phyloP scores from a whole-genome alignment of 2,329 filamentous ascomycete genomes.

The Botrytis pseudocinerea region DNA sequence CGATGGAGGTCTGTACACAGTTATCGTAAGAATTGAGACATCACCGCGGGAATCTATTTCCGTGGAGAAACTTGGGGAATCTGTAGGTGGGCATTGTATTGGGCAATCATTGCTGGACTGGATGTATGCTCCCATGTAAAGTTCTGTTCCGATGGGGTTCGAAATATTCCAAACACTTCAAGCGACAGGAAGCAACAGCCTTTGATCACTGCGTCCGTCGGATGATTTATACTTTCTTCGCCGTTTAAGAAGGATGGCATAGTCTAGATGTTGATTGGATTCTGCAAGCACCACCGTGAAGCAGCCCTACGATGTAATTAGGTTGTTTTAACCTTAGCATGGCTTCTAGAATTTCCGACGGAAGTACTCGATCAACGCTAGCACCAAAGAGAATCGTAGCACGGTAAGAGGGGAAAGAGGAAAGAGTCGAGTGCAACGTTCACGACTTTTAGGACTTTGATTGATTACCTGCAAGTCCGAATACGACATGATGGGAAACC shows the following conservation, averaged over 20 bases:
- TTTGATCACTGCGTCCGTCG: background rate
- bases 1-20: background rate
- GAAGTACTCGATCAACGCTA: background rate
- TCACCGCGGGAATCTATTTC: background rate
- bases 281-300: background rate
- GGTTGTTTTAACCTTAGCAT: background rate
- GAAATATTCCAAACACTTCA: background rate
- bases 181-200: background rate
- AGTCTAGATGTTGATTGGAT: background rate
- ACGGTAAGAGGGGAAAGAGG: background rate
- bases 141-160: background rate
- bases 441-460: background rate
- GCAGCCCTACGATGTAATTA: background rate
- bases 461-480: background rate
- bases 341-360: background rate
- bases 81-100: background rate
- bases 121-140: background rate
- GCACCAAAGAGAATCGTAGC: background rate
- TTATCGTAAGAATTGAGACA: background rate
- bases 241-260: background rate
- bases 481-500: constrained; percentile 1
- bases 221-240: background rate
- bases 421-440: background rate
- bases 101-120: background rate
- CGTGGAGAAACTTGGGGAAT: background rate